Conservation (phyloP, 352 stramenopile genomes). For the Aphanomyces stellatus region DNA sequence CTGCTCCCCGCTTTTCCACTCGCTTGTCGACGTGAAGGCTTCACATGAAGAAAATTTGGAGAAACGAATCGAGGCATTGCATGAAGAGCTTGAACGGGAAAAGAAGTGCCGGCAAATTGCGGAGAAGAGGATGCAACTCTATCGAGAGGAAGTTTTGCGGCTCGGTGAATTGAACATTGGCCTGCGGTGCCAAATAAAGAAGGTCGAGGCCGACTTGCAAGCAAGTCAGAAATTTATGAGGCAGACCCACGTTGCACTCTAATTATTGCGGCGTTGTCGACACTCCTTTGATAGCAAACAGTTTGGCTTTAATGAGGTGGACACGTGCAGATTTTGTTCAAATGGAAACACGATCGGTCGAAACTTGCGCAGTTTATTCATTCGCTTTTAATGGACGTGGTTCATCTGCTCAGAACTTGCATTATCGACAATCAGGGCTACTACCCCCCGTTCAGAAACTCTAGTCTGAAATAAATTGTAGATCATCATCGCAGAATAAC, state of each 20-base stretch:
- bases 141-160: conserved; percentile 51
- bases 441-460: conserved; percentile 22
- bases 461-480: conserved; percentile 18
- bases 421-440: conserved; percentile 20
- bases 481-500: conserved; percentile 10
- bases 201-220: background rate
- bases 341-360: background rate
- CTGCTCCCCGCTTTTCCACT: background rate
- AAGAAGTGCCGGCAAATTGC: conserved; percentile 62
- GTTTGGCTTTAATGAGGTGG: background rate
- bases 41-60: conserved; percentile 29
- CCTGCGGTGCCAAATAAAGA: conserved; percentile 30
- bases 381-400: background rate
- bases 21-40: conserved; percentile 1
- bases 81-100: conserved; percentile 42
- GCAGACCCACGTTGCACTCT: background rate
- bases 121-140: conserved; percentile 68
- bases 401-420: too few species aligned
- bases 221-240: background rate
- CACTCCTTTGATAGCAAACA: too few species aligned
- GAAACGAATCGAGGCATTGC: conserved; percentile 24
- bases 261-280: background rate
- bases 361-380: too few species aligned
- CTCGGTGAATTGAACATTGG: conserved; percentile 47
- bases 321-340: too few species aligned